phyloP scores from a whole-genome alignment of 2,329 filamentous ascomycete genomes.

The Cordyceps pruinosa region DNA sequence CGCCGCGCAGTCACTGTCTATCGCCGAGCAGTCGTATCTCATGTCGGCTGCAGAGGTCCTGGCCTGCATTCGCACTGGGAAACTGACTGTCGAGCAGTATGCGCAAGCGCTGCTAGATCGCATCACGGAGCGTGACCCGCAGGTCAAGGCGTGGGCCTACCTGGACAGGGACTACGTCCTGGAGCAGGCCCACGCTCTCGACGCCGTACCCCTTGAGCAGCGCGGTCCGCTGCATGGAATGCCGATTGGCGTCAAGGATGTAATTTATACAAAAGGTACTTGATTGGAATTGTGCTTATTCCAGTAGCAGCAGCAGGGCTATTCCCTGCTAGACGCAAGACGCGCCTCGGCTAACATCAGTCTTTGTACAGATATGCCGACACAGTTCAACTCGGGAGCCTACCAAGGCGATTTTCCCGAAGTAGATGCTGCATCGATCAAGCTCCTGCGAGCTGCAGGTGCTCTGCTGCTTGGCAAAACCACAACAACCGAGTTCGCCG shows the following conservation, averaged over 20 bases:
- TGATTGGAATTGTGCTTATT: too few relatives aligned
- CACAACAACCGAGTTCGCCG: slow-evolving; percentile 59
- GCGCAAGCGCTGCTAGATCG: slow-evolving; percentile 39
- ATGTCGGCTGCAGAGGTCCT: slow-evolving; percentile 34
- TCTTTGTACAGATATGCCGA: slow-evolving; percentile 44
- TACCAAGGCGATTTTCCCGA: slow-evolving; percentile 32
- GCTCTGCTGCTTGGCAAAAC: slow-evolving; percentile 22
- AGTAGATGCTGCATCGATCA: slow-evolving; percentile 17
- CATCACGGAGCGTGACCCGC: slow-evolving; percentile 36
- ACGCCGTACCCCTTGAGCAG: slow-evolving; percentile 38
- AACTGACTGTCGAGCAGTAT: slow-evolving; percentile 43
- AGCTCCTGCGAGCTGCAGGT: slow-evolving; percentile 13
- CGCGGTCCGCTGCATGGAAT: slow-evolving; percentile 52
- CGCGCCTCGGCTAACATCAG: background rate
- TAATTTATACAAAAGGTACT: slow-evolving; percentile 49
- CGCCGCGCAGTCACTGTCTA: slow-evolving; percentile 12
- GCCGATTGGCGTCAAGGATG: slow-evolving; percentile 53
- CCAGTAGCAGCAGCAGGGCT: too few relatives aligned
- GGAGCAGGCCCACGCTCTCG: slow-evolving; percentile 41
- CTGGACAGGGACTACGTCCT: slow-evolving; percentile 41
- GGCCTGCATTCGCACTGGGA: slow-evolving; percentile 29
- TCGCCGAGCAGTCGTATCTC: background rate
- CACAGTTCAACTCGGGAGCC: slow-evolving; percentile 47
- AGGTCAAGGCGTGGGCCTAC: slow-evolving; percentile 45
- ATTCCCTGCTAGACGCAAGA: too few relatives aligned